Conservation (phyloP, 352 stramenopile genomes). For the Globisporangium abappressorium region DNA sequence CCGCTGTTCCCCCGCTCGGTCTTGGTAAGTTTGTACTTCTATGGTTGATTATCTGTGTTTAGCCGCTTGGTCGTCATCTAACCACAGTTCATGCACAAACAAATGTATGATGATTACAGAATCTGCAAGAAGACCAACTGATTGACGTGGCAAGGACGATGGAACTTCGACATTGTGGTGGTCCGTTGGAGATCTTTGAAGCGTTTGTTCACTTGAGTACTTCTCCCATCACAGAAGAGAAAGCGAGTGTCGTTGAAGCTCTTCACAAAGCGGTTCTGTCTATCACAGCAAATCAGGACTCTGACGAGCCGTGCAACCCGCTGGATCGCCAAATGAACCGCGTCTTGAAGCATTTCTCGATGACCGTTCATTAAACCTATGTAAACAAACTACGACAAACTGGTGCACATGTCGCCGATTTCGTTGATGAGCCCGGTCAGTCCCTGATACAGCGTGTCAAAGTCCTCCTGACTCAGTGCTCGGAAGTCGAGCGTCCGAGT, state of each 20-base stretch:
- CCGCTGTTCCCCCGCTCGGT: constrained; percentile 36
- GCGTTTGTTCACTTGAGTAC: background rate
- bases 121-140: background rate
- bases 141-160: background rate
- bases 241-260: background rate
- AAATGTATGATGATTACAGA: background rate
- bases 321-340: constrained; percentile 11
- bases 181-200: constrained; percentile 18
- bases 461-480: constrained; percentile 28
- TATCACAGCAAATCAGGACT: background rate
- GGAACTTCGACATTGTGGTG: constrained; percentile 5
- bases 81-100: background rate
- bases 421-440: constrained; percentile 28
- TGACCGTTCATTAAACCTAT: background rate
- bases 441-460: constrained; percentile 31
- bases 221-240: background rate
- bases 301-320: constrained; percentile 9
- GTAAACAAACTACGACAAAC: background rate
- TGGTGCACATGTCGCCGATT: constrained; percentile 3
- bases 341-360: constrained; percentile 5
- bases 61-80: background rate
- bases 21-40: constrained; percentile 24
- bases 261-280: constrained; percentile 1
- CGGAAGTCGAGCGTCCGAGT: constrained; percentile 43
- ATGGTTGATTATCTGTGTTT: background rate